Conservation (phyloP, 345 rosid species). For the Reutealis trisperma region DNA sequence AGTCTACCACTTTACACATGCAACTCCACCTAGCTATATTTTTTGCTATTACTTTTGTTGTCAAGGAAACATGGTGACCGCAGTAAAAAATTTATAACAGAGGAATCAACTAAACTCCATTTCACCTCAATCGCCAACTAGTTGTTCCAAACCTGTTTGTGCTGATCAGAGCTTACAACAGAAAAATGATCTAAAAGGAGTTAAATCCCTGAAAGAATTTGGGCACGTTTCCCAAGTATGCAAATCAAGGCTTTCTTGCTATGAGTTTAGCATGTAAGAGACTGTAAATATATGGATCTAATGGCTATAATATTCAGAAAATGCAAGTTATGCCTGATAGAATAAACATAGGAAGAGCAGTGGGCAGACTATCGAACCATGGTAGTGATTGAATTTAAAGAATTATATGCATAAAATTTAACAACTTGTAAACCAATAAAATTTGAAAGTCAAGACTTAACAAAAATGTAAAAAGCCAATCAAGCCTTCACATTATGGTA, state of each 20-base stretch:
- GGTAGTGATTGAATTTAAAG: background rate
- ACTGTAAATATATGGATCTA: background rate
- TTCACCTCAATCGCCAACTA: background rate
- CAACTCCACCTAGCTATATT: background rate
- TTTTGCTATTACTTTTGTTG: background rate
- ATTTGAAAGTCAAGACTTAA: too few relatives aligned
- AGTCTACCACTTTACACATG: background rate
- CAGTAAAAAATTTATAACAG: background rate
- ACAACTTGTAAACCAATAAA: too few relatives aligned
- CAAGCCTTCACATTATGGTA: too few relatives aligned
- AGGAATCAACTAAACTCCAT: background rate
- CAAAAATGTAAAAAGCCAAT: too few relatives aligned
- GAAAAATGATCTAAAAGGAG: background rate
- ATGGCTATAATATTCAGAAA: background rate
- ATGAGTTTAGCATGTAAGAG: background rate
- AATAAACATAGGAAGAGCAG: too few relatives aligned
- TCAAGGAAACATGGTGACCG: background rate
- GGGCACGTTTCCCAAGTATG: too few relatives aligned
- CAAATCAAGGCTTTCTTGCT: background rate
- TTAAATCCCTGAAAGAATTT: background rate
- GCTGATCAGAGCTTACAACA: background rate
- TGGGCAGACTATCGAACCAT: background rate
- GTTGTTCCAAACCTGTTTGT: background rate
- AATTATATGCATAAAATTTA: background rate
- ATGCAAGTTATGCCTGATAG: background rate